Evolutionary conservation across 2,329 filamentous ascomycete genomes (phyloP), one percentile per base, ranked within the genome.

Genomic region (Akanthomyces lecanii): DNA sequence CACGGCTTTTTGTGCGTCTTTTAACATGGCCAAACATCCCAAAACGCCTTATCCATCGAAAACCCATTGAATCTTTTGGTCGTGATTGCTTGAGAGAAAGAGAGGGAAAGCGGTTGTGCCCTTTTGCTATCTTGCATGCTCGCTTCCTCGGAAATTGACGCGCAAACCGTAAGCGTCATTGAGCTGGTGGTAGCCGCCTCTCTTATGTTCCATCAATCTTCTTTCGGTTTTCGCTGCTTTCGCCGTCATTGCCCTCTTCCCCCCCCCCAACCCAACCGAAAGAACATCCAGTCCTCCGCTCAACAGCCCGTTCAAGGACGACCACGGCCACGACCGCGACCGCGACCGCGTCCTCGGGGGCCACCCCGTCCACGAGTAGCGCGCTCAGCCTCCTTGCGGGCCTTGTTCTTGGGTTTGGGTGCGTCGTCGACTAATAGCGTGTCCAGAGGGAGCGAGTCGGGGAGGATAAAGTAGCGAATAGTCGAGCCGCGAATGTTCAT

Each of bases 341-440:
- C 78, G 50, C 79, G 72, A 44, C 81, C 79, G 45, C 84, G 77
- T 21, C 85, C 85, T 61, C 85, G 78, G 28, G 85, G 82, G 53
- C 83, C 75, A 16, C 83, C 80, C 56, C 82, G 74, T 23, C 81
- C 76, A 11, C 81, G 81, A 51, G 82, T 82, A 50, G 81, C 75
- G 54, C 88, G 81, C 64, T 86, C 85, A 38, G 83, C 84, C 80
- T 98, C 95, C 84, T 99, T 99, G 74, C 94, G 87, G 30, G 95
- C 94, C 87, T 99, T 99, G 81, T 99, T 99, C 89, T 98, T 98
- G 65, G 95, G 94, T 83, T 99, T 99, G 58, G 94, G 92, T 71
- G 92, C 88, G 78, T 99, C 95, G 76, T 99, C 95, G 70, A 99
- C 92, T 66, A 99, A 85, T 60, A 99, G 85, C 47, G 94, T 97